Conservation (phyloP, 176 grass and related monocot species). For the Cenchrus purpureus region DNA sequence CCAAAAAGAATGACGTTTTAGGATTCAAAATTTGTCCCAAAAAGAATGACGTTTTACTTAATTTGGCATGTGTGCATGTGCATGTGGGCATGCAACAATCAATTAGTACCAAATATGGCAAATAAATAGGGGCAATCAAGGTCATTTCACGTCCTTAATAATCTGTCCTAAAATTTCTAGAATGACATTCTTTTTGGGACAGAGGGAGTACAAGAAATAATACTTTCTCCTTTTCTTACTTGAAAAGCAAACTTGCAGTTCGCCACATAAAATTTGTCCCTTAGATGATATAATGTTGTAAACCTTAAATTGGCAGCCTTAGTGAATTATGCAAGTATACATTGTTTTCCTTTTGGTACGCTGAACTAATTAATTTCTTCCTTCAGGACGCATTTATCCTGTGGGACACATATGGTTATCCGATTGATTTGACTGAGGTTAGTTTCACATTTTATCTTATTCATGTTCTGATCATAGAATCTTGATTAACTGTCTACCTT, state of each 20-base stretch:
- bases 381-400: constrained; percentile 93
- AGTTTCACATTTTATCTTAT: constrained; percentile 31
- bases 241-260: not conserved
- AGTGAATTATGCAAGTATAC: not conserved
- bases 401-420: constrained; percentile 95
- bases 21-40: too few relatives aligned
- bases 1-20: too few relatives aligned
- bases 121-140: too few relatives aligned
- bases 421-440: constrained; percentile 97
- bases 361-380: not conserved
- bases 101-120: too few relatives aligned
- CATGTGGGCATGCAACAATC: too few relatives aligned
- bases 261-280: not conserved
- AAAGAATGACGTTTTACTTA: too few relatives aligned
- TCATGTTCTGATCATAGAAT: constrained; percentile 5
- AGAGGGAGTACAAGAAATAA: not conserved
- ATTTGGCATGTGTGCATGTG: too few relatives aligned
- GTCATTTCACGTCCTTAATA: too few relatives aligned
- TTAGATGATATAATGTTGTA: constrained; percentile 8
- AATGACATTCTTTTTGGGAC: too few relatives aligned
- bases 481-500: constrained; percentile 26
- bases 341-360: not conserved
- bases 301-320: not conserved
- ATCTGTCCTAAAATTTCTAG: too few relatives aligned
- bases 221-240: not conserved